Evolutionary conservation across 495 filamentous ascomycete genomes (phyloP), one percentile per base, ranked within the genome.

Genomic region (Neurospora sp.): DNA sequence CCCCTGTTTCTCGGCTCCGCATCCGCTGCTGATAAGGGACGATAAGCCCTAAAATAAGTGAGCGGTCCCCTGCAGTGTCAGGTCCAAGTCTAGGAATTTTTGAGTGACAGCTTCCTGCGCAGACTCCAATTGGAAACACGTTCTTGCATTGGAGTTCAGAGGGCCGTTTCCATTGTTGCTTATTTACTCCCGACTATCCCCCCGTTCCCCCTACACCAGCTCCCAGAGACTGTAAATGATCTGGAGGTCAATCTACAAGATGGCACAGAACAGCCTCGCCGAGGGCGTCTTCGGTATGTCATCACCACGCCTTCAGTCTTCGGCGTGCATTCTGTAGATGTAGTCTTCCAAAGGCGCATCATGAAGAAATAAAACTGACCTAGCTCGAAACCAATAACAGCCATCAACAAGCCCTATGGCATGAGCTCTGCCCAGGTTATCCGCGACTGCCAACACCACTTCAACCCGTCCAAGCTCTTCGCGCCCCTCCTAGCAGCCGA

Each of bases 361-460:
- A 49, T 23, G 9, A 23, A 23, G n/a, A 49, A 0, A 20, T 11
- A 23, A 49, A 39, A 38, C 38, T 14, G 42, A 60, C 37, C 2
- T 54, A 44, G 39, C 18, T 8, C 60, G 41, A n/a, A 23, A 10
- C 23, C 37, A 72, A 62, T 9, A 4, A 60, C 72, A 97, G 96
- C 93, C 80, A 90, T 98, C 80, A 93, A 99, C 85, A 99, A 99
- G 84, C 96, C 96, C 66, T 83, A 90, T 76, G 89, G 90, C 77
- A 87, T 94, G 76, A 91, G 89, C 82, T 98, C 95, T 38, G 94
- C 94, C 74, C 91, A 96, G 81, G 93, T 93, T 3, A 88, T 99
- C 76, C 93, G 95, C 76, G 89, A 92, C 75, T 88, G 96, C 54
- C 93, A 97, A 81, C 80, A 81, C 38, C 86, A 91, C 80, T 96